phyloP scores from a whole-genome alignment of 805 yeast species.

The Pichia cabralensis region DNA sequence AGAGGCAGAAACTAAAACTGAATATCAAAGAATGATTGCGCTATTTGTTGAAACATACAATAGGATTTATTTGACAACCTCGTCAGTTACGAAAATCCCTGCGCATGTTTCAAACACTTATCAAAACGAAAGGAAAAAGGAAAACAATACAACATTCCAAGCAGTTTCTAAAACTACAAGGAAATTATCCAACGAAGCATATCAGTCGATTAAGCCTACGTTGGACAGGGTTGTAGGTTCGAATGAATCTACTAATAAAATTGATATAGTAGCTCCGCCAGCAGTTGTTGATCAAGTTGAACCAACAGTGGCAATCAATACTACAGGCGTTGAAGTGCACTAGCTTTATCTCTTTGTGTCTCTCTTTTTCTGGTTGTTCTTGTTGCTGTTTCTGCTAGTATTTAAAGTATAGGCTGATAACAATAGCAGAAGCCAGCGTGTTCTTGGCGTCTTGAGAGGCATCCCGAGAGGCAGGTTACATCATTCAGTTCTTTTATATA shows the following conservation, averaged over 20 bases:
- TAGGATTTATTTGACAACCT: slow-evolving; percentile 22
- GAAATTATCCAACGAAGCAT: slow-evolving; percentile 28
- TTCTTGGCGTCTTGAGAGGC: no score
- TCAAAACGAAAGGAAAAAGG: slow-evolving; percentile 20
- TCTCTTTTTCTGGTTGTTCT: neutral
- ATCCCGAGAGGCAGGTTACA: no score
- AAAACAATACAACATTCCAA: slow-evolving; percentile 21
- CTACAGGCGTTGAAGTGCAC: slow-evolving; percentile 25
- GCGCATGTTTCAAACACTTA: slow-evolving; percentile 25
- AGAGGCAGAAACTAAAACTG: slow-evolving; percentile 11
- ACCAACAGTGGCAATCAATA: neutral
- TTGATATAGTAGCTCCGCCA: neutral
- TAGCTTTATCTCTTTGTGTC: no score
- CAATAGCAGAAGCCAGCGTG: no score
- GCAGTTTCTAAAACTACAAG: slow-evolving; percentile 30
- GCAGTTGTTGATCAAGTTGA: slow-evolving; percentile 2
- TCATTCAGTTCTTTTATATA: no score
- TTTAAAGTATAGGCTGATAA: no score
- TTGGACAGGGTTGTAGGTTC: slow-evolving; percentile 19
- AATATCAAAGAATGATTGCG: slow-evolving; percentile 19
- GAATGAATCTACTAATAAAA: slow-evolving; percentile 1
- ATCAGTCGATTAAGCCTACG: slow-evolving; percentile 24
- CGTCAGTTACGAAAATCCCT: slow-evolving; percentile 20
- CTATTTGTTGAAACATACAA: slow-evolving; percentile 20
- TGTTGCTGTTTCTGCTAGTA: no score